Conservation (phyloP, 2,329 filamentous ascomycete species). For the Cladobotryum mycophilum region DNA sequence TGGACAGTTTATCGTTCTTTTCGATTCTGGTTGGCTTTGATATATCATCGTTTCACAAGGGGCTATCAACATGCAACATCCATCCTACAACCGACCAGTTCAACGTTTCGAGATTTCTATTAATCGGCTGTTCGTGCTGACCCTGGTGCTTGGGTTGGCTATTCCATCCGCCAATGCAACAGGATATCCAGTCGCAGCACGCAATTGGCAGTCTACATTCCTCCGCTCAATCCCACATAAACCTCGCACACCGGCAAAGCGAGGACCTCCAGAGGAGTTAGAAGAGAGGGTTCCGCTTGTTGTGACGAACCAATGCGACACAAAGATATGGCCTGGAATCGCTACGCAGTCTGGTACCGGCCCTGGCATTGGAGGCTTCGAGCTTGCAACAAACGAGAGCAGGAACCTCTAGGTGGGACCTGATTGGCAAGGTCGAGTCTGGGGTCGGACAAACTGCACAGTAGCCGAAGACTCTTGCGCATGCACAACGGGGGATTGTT, state of each 20-base stretch:
- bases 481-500: slow-evolving; percentile 72
- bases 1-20: not conserved
- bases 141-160: slow-evolving; percentile 17
- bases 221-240: slow-evolving; percentile 18
- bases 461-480: slow-evolving; percentile 62
- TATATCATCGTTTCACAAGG: not conserved
- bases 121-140: slow-evolving; percentile 16
- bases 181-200: slow-evolving; percentile 11
- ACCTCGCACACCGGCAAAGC: slow-evolving; percentile 19
- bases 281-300: slow-evolving; percentile 51
- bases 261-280: slow-evolving; percentile 26
- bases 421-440: slow-evolving; percentile 76
- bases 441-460: slow-evolving; percentile 79
- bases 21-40: not conserved
- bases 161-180: slow-evolving; percentile 14
- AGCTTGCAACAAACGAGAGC: slow-evolving; percentile 52
- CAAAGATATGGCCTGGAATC: slow-evolving; percentile 71
- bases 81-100: not conserved
- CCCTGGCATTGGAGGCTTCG: slow-evolving; percentile 62
- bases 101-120: slow-evolving; percentile 11
- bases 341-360: slow-evolving; percentile 65
- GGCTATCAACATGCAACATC: slow-evolving; percentile 1
- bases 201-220: slow-evolving; percentile 23
- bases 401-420: slow-evolving; percentile 58
- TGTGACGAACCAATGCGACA: slow-evolving; percentile 65